Evolutionary conservation across 495 filamentous ascomycete genomes (phyloP).

Genomic region (Pyronema omphalodes): DNA sequence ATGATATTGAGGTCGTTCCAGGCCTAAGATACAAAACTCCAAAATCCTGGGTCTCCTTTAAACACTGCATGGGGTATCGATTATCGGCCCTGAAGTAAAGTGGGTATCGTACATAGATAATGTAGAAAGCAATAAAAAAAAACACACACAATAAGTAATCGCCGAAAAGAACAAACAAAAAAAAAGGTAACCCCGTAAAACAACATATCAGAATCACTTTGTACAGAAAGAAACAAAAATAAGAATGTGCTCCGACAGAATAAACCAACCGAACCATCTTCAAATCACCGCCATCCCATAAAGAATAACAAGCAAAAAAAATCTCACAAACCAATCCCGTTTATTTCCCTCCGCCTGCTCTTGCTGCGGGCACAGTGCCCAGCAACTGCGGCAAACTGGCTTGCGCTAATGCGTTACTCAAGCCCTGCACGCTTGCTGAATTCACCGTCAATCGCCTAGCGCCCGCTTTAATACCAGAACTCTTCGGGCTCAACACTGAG

Average conservation of each 20-base stretch:
- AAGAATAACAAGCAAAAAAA: background rate
- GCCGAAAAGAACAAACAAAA: background rate
- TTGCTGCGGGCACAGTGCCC: background rate
- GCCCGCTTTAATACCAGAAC: conserved; percentile 14
- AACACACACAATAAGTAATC: conserved; percentile 1
- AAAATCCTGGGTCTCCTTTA: too few relatives aligned
- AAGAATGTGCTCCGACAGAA: background rate
- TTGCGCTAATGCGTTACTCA: background rate
- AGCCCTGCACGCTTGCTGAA: background rate
- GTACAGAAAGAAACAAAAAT: background rate
- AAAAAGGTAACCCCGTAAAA: background rate
- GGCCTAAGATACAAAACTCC: too few relatives aligned
- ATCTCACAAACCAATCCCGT: background rate
- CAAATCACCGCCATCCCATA: background rate
- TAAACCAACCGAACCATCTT: background rate
- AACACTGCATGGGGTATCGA: too few relatives aligned
- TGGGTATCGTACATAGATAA: background rate
- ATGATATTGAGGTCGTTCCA: too few relatives aligned
- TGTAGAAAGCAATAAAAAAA: background rate
- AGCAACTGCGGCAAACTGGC: background rate
- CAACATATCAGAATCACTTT: conserved; percentile 1
- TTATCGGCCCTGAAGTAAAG: too few relatives aligned
- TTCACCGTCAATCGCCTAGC: conserved; percentile 22
- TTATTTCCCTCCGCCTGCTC: background rate
- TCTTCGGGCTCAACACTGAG: conserved; percentile 21